Evolutionary conservation across 768 basidiomycete species (phyloP).

Genomic region (Russula griseocarnosa): DNA sequence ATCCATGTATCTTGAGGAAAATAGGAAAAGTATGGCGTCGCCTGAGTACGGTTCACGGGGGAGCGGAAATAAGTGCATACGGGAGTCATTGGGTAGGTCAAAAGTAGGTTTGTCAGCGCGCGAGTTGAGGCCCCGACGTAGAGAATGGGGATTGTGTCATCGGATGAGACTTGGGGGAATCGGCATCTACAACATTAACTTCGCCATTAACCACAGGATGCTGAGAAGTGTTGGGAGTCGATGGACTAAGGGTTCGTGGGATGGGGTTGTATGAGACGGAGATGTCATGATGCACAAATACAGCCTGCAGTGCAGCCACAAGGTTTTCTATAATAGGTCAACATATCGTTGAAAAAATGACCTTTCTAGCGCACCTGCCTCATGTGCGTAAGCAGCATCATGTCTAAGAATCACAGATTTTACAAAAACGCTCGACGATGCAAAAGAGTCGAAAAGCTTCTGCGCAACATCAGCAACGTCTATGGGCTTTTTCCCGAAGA

Average conservation of each 20-base stretch:
- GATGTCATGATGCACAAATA: slow-evolving; percentile 16
- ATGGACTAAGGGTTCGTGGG: slow-evolving; percentile 28
- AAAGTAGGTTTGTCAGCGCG: slow-evolving; percentile 75
- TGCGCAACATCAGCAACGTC: slow-evolving; percentile 51
- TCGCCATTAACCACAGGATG: background rate
- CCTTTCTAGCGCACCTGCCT: slow-evolving; percentile 45
- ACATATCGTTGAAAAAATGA: background rate
- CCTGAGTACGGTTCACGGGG: background rate
- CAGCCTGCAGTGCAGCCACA: slow-evolving; percentile 32
- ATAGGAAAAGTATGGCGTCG: background rate
- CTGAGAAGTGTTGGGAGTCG: slow-evolving; percentile 10
- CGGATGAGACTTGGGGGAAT: background rate
- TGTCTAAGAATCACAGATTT: slow-evolving; percentile 56
- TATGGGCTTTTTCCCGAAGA: slow-evolving; percentile 74
- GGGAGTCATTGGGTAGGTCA: slow-evolving; percentile 66
- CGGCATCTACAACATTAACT: background rate
- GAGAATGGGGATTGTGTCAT: slow-evolving; percentile 31
- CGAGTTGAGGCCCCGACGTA: slow-evolving; percentile 81
- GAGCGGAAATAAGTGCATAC: slow-evolving; percentile 37
- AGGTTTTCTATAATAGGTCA: slow-evolving; percentile 36
- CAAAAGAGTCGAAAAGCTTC: slow-evolving; percentile 39
- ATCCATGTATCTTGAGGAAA: slow-evolving; percentile 61
- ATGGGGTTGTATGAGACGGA: slow-evolving; percentile 37
- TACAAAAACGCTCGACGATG: slow-evolving; percentile 19
- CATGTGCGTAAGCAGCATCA: slow-evolving; percentile 75